Evolutionary conservation across 768 basidiomycete genomes (phyloP).

Genomic region (Dendrothele bispora): DNA sequence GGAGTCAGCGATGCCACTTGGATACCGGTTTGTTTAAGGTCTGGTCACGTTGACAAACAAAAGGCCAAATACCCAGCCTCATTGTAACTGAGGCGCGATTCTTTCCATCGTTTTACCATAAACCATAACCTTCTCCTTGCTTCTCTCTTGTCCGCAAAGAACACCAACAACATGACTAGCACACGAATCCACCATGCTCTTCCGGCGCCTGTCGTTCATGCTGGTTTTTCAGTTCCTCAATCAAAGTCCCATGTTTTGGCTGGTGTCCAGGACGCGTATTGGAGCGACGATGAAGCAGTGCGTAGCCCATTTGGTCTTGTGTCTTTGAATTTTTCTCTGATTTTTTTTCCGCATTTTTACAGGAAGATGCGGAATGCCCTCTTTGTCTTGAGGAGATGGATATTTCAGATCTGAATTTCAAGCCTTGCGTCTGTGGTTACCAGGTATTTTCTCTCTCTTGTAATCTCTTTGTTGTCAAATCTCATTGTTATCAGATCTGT

Average conservation of each 20-base stretch:
- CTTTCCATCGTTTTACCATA: no score
- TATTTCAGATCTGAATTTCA: conserved; percentile 98
- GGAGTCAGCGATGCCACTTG: no score
- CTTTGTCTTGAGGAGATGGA: conserved; percentile 99
- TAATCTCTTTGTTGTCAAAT: conserved; percentile 8
- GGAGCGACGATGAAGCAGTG: conserved; percentile 91
- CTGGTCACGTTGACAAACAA: no score
- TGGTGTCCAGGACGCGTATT: conserved; percentile 94
- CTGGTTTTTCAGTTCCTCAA: conserved; percentile 68
- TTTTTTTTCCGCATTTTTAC: conserved; percentile 17
- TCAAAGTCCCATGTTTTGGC: conserved; percentile 86
- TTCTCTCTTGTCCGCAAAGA: no score
- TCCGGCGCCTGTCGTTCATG: conserved; percentile 73
- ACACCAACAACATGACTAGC: no score
- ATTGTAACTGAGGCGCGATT: no score
- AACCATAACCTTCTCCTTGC: no score
- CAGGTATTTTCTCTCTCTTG: conserved; percentile 54
- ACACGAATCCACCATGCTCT: conserved; percentile 62
- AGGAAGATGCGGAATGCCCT: conserved; percentile 99
- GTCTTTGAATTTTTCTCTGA: conserved; percentile 11
- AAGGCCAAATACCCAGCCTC: no score
- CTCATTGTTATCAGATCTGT: conserved; percentile 71
- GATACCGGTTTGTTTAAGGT: no score
- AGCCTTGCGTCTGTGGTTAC: conserved; percentile 98
- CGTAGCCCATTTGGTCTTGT: conserved; percentile 27